Evolutionary conservation across 78 protist genomes (phyloP).

Genomic region (Cavenderia fasciculata): DNA sequence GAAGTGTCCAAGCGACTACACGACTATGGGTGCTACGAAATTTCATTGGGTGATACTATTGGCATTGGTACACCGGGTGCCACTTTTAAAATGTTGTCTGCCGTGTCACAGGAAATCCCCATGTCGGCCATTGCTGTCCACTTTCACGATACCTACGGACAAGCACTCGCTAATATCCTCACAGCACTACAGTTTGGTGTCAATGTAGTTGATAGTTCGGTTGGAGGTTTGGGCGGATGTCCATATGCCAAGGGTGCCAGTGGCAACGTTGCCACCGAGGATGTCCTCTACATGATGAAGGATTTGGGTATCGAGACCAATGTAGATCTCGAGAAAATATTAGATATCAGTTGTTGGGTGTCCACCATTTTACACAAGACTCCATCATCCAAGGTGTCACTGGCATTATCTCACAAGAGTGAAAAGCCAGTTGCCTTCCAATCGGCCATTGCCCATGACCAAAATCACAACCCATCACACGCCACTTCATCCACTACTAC

Average conservation of each 20-base stretch:
- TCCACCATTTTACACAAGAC: constrained; percentile 25
- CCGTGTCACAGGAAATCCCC: constrained; percentile 66
- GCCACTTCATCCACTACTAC: too few species aligned
- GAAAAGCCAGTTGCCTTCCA: too few species aligned
- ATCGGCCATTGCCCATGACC: too few species aligned
- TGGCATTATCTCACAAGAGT: constrained; percentile 54
- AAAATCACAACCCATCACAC: too few species aligned
- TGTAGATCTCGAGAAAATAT: constrained; percentile 67
- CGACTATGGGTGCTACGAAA: constrained; percentile 95
- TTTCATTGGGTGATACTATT: constrained; percentile 96
- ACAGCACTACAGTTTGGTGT: constrained; percentile 88
- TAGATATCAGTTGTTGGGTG: constrained; percentile 72
- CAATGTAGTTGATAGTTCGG: constrained; percentile 86
- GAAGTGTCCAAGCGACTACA: constrained; percentile 77
- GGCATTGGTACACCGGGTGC: constrained; percentile 95
- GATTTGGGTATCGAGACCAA: constrained; percentile 88
- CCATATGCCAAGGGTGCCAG: constrained; percentile 95
- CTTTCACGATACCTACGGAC: constrained; percentile 97
- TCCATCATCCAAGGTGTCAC: constrained; percentile 70
- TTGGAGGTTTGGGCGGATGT: constrained; percentile 96
- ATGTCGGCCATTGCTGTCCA: constrained; percentile 89
- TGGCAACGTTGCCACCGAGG: constrained; percentile 97
- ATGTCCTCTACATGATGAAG: constrained; percentile 92
- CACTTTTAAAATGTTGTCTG: constrained; percentile 69
- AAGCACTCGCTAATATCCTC: constrained; percentile 93